A percentile compares a stretch with the other conserved stretches of the same genome.
Conservation (phyloP, 179 eudicot species). For the Beta corolliflora region DNA sequence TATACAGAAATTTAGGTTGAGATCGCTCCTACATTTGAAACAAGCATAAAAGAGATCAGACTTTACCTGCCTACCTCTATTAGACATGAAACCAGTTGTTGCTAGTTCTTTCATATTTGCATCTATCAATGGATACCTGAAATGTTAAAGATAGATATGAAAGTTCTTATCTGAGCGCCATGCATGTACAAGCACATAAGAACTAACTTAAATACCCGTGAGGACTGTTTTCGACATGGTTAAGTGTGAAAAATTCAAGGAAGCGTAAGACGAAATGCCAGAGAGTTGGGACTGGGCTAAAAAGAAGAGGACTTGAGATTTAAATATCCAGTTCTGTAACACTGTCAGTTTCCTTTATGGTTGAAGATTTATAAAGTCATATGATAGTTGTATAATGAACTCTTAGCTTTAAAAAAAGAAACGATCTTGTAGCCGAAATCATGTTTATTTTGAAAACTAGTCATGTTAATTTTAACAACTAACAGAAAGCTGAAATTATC, state of each 20-base stretch:
- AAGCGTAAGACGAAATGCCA: background rate
- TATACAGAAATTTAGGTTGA: background rate
- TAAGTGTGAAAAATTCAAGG: too few relatives aligned
- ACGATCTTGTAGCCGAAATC: too few relatives aligned
- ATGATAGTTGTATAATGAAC: too few relatives aligned
- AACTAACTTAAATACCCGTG: background rate
- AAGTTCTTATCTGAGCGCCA: background rate
- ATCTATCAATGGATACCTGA: slow-evolving; percentile 86
- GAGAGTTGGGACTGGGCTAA: background rate
- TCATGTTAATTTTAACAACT: too few relatives aligned
- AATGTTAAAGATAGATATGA: background rate
- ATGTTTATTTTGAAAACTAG: too few relatives aligned
- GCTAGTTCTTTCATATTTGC: slow-evolving; percentile 93
- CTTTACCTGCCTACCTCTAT: slow-evolving; percentile 89
- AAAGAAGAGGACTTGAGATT: background rate
- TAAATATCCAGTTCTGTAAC: too few relatives aligned
- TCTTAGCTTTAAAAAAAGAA: too few relatives aligned
- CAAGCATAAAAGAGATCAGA: background rate
- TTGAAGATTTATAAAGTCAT: too few relatives aligned
- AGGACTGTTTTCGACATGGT: background rate
- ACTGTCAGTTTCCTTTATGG: too few relatives aligned
- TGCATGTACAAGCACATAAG: background rate
- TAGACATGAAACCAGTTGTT: slow-evolving; percentile 92
- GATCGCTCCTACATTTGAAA: background rate
- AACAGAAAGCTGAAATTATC: too few relatives aligned